Evolutionary conservation across 179 eudicot genomes (phyloP).

Genomic region (Vitellaria paradoxa): DNA sequence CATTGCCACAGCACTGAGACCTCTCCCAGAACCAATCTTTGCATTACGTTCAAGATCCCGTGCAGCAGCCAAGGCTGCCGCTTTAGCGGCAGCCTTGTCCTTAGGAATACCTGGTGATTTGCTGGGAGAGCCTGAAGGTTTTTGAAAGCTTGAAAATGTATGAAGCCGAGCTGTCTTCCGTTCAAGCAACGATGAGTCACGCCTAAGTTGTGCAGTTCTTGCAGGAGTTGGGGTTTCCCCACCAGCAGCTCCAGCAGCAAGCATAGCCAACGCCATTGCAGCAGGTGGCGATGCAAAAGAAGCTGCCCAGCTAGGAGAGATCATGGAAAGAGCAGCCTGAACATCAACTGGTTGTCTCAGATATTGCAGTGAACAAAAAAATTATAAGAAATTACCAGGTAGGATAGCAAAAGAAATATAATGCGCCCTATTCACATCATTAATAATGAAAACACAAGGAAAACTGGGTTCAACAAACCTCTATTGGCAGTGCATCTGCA

Average conservation of each 20-base stretch:
- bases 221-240: conserved; percentile 81
- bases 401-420: neutral
- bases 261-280: conserved; percentile 98
- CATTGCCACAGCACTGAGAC: conserved; percentile 99
- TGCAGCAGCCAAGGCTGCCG: conserved; percentile 99
- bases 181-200: conserved; percentile 82
- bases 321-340: conserved; percentile 98
- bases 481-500: conserved; percentile 91
- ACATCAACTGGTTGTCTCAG: conserved; percentile 19
- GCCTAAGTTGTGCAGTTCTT: conserved; percentile 62
- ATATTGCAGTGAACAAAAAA: conserved; percentile 1
- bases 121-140: conserved; percentile 52
- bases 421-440: neutral
- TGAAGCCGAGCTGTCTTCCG: conserved; percentile 76
- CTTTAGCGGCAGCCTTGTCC: conserved; percentile 98
- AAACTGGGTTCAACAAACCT: conserved; percentile 50
- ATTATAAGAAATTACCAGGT: neutral
- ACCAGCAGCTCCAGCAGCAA: conserved; percentile 99
- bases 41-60: conserved; percentile 98
- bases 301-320: conserved; percentile 96
- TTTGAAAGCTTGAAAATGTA: conserved; percentile 92
- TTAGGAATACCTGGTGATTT: conserved; percentile 56
- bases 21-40: conserved; percentile 97
- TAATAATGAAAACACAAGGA: neutral
- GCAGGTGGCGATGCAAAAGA: conserved; percentile 99